Evolutionary conservation across 352 stramenopile genomes (phyloP).

Genomic region (Phytophthora pistaciae): DNA sequence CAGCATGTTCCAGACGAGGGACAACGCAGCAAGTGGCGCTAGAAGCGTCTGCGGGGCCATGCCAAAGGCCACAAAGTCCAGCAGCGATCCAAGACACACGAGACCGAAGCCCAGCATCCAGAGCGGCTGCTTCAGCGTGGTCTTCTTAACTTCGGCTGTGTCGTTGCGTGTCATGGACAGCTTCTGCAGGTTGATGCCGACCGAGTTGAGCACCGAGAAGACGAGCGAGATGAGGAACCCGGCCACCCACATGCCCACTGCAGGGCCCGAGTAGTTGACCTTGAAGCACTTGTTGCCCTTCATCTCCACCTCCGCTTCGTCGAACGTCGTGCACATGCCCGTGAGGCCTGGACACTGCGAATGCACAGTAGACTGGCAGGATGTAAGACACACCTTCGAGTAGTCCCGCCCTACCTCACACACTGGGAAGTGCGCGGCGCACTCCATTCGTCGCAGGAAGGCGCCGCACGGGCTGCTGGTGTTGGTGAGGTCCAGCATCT

Average conservation of each 20-base stretch:
- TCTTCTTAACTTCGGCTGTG: constrained; percentile 68
- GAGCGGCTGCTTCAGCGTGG: constrained; percentile 85
- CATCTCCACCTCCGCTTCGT: constrained; percentile 53
- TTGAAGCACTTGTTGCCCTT: constrained; percentile 88
- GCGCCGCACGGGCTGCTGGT: constrained; percentile 63
- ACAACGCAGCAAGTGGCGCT: constrained; percentile 89
- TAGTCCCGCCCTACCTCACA: constrained; percentile 84
- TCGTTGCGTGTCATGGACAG: constrained; percentile 87
- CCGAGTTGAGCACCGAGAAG: constrained; percentile 90
- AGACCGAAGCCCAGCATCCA: constrained; percentile 91
- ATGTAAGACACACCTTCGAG: constrained; percentile 68
- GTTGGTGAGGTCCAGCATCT: constrained; percentile 71
- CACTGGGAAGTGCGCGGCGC: constrained; percentile 79
- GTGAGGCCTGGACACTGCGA: constrained; percentile 71
- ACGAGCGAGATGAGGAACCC: constrained; percentile 89
- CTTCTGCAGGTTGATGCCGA: constrained; percentile 94
- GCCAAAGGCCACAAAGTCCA: constrained; percentile 93
- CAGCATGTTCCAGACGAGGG: constrained; percentile 93
- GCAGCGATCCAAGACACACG: constrained; percentile 82
- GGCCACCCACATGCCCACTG: constrained; percentile 87
- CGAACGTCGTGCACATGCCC: constrained; percentile 61
- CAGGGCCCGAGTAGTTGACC: constrained; percentile 70
- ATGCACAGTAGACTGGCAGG: constrained; percentile 66
- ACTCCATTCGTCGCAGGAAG: constrained; percentile 71
- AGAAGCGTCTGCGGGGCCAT: constrained; percentile 92